A percentile compares a stretch with the other conserved stretches of the same genome.
phyloP scores from a whole-genome alignment of 768 basidiomycete genomes.

The Termitomyces sp. region DNA sequence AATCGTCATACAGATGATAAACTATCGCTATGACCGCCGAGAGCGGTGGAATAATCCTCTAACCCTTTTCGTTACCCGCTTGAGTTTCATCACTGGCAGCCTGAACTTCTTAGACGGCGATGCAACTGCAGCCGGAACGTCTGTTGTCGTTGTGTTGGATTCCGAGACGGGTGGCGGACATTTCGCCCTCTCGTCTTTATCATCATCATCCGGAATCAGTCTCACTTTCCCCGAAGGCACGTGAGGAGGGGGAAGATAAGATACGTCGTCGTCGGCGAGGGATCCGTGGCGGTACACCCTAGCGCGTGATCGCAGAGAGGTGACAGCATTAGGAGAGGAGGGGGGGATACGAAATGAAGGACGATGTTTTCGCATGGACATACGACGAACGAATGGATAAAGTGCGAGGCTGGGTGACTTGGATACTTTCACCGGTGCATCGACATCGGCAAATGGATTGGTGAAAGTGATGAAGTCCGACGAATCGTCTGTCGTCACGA shows the following conservation, averaged over 20 bases:
- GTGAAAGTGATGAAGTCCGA: background rate
- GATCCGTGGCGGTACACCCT: slow-evolving; percentile 1
- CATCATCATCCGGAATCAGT: background rate
- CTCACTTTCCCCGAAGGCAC: slow-evolving; percentile 4
- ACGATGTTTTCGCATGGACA: no score
- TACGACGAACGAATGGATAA: slow-evolving; percentile 8
- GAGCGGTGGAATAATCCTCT: background rate
- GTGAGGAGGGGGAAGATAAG: slow-evolving; percentile 9
- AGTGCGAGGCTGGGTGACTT: slow-evolving; percentile 6
- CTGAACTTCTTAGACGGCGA: background rate
- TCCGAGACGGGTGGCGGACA: background rate
- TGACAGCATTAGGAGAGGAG: background rate
- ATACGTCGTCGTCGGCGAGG: slow-evolving; percentile 1
- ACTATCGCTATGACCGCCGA: background rate
- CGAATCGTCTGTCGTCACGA: no score
- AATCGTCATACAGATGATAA: background rate
- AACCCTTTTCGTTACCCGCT: background rate
- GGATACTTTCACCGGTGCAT: slow-evolving; percentile 5
- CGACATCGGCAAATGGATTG: slow-evolving; percentile 7
- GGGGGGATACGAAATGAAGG: background rate
- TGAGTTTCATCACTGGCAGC: background rate
- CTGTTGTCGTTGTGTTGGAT: background rate
- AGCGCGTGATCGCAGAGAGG: background rate
- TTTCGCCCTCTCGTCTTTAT: background rate
- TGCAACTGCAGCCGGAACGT: background rate